These are phyloP conservation scores for Trichoderma koningii DNA, from an alignment of 2,329 filamentous ascomycete genomes.

Conservation along the genomic window DNA sequence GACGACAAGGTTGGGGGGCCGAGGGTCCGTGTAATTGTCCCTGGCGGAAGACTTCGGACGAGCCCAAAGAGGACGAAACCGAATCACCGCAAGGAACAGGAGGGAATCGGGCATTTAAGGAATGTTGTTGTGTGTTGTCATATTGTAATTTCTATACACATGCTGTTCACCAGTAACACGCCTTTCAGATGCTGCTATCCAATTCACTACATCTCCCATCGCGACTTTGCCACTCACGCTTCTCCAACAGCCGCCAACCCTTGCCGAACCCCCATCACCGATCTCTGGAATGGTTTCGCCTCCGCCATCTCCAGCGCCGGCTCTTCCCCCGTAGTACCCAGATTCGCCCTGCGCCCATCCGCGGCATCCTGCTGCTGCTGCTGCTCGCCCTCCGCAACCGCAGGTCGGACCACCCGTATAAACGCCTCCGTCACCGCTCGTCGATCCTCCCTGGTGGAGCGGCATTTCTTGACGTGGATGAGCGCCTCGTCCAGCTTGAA, in stretches of 20 bases:
- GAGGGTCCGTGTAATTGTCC: too few species aligned
- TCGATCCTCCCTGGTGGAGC: slow-evolving; percentile 29
- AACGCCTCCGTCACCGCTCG: slow-evolving; percentile 31
- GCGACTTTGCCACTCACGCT: not conserved
- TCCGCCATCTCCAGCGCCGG: not conserved
- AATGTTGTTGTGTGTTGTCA: too few species aligned
- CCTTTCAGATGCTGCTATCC: too few species aligned
- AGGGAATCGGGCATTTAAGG: too few species aligned
- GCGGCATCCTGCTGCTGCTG: not conserved
- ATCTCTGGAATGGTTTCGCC: not conserved
- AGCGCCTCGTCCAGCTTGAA: slow-evolving; percentile 33
- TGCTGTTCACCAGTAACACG: too few species aligned
- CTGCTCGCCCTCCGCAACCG: slow-evolving; percentile 1
- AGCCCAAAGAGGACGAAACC: too few species aligned
- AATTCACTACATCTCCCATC: not conserved
- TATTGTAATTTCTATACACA: too few species aligned
- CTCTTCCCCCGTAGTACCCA: not conserved
- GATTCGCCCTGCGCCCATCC: not conserved
- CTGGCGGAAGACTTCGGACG: too few species aligned
- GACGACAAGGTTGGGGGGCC: too few species aligned
- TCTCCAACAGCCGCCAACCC: slow-evolving; percentile 16
- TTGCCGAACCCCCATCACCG: slow-evolving; percentile 13
- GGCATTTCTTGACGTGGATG: slow-evolving; percentile 34
- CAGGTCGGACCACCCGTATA: slow-evolving; percentile 27
- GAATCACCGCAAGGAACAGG: too few species aligned